Percentiles rank a stretch among this genome's conserved stretches.
These are phyloP conservation scores for Ceratocystis destructans DNA, from an alignment of 2,329 filamentous ascomycete species.

Conservation along the genomic window DNA sequence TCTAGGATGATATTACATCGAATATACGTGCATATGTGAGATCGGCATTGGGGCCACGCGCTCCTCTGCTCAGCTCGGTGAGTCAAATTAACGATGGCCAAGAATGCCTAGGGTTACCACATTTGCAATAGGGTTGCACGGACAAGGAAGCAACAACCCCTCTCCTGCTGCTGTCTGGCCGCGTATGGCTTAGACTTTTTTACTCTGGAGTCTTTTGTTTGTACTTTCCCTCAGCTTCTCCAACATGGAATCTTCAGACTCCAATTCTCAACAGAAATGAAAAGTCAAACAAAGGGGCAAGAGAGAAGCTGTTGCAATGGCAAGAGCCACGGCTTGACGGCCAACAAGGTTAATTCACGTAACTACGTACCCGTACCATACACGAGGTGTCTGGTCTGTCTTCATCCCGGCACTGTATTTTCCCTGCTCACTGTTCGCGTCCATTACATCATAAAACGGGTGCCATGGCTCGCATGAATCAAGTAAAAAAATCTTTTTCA, in stretches of 20 bases:
- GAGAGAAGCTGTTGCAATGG: not conserved
- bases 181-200: not conserved
- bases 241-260: conserved; percentile 1
- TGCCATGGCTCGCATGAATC: not conserved
- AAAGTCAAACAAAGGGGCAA: not conserved
- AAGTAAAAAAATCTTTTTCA: not conserved
- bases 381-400: not conserved
- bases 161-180: not conserved
- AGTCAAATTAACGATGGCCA: too few species aligned
- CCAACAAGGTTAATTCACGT: not conserved
- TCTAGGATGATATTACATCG: not conserved
- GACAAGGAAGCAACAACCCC: not conserved
- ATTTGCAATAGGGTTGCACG: not conserved
- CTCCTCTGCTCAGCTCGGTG: too few species aligned
- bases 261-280: conserved; percentile 15
- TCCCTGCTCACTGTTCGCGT: not conserved
- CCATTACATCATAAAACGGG: not conserved
- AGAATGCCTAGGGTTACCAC: too few species aligned
- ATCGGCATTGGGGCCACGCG: too few species aligned
- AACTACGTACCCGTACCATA: not conserved
- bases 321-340: not conserved
- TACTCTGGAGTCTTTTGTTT: not conserved
- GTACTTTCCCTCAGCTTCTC: not conserved
- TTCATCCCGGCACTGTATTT: not conserved
- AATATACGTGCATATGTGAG: too few species aligned